Conservation (phyloP, 108 stramenopile species). For the Hondaea fermentalgiana region DNA sequence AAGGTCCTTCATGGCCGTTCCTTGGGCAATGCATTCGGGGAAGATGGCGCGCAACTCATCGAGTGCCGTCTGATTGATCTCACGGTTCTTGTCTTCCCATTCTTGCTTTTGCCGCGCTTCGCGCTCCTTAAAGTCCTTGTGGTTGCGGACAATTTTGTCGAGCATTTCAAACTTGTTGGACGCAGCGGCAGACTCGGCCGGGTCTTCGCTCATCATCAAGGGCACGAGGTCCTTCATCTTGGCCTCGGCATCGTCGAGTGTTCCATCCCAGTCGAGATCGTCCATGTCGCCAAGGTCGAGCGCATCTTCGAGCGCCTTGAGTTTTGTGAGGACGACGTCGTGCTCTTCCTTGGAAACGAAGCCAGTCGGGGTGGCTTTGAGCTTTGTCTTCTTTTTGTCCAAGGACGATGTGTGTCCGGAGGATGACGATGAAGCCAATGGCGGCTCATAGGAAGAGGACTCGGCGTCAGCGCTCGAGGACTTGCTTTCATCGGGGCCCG, state of each 20-base stretch:
- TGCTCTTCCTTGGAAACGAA: neutral
- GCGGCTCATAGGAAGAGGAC: no score
- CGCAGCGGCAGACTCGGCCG: neutral
- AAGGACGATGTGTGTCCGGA: neutral
- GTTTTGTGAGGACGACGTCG: neutral
- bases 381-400: neutral
- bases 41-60: neutral
- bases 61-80: neutral
- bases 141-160: constrained; percentile 2
- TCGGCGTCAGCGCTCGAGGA: neutral
- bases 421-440: no score
- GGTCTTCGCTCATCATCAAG: neutral
- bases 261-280: neutral
- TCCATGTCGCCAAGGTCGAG: constrained; percentile 13
- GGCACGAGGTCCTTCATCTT: neutral
- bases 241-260: neutral
- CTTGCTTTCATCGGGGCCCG: neutral
- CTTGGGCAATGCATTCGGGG: neutral
- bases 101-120: neutral
- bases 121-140: constrained; percentile 19
- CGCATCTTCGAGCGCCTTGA: neutral
- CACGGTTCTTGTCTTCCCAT: neutral
- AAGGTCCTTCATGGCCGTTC: neutral
- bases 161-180: neutral
- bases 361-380: neutral